phyloP scores from a whole-genome alignment of 129 eudicot genomes.

The Chrysanthemum lavandulifolium region DNA sequence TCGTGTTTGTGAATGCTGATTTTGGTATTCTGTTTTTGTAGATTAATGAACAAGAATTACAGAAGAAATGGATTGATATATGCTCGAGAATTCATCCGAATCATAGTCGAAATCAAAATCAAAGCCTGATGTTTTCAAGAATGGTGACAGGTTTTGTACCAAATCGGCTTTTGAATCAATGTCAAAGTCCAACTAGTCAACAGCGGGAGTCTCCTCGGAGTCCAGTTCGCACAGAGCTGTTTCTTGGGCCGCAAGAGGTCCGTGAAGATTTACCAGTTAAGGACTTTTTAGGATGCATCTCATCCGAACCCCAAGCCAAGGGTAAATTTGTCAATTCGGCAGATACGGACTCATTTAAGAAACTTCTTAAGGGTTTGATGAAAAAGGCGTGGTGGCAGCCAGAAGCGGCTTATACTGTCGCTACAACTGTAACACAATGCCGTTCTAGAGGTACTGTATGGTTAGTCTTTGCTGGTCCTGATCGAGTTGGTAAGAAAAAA shows the following conservation, averaged over 20 bases:
- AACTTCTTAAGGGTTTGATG: slow-evolving; percentile 81
- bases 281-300: slow-evolving; percentile 72
- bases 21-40: slow-evolving; percentile 24
- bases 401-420: slow-evolving; percentile 80
- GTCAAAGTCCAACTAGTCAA: slow-evolving; percentile 23
- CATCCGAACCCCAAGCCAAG: slow-evolving; percentile 50
- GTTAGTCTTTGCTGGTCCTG: slow-evolving; percentile 90
- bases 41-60: slow-evolving; percentile 57
- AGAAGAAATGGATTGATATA: slow-evolving; percentile 74
- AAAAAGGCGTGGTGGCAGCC: slow-evolving; percentile 96
- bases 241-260: slow-evolving; percentile 62
- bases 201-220: slow-evolving; percentile 45
- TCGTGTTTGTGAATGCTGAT: not conserved
- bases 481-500: slow-evolving; percentile 70
- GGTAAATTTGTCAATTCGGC: slow-evolving; percentile 48
- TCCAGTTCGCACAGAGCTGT: slow-evolving; percentile 70
- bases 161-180: slow-evolving; percentile 33
- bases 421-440: slow-evolving; percentile 54
- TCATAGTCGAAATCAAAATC: slow-evolving; percentile 38
- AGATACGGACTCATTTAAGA: slow-evolving; percentile 72
- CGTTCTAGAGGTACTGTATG: slow-evolving; percentile 61
- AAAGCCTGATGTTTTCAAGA: slow-evolving; percentile 34
- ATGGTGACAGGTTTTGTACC: slow-evolving; percentile 26
- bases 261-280: slow-evolving; percentile 41
- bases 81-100: slow-evolving; percentile 79